These are phyloP conservation scores for Suillus hirtellus DNA, from an alignment of 768 basidiomycete genomes.

Conservation along the genomic window DNA sequence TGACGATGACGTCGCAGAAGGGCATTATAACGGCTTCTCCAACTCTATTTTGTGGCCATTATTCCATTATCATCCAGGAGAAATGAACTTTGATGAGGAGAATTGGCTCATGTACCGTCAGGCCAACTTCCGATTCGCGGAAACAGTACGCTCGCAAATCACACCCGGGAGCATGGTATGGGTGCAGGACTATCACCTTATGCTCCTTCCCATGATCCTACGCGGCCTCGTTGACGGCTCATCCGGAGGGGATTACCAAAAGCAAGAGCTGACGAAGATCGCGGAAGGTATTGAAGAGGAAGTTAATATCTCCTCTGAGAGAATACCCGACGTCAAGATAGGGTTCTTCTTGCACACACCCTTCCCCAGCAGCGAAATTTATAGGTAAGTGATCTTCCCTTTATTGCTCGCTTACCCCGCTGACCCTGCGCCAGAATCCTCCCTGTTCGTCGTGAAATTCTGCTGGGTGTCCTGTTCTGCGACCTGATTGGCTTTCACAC, in stretches of 20 bases:
- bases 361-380: constrained; percentile 97
- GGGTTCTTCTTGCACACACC: constrained; percentile 99
- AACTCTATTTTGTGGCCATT: constrained; percentile 99
- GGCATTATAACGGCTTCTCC: constrained; percentile 97
- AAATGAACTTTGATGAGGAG: constrained; percentile 99
- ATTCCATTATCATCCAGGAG: constrained; percentile 99
- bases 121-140: constrained; percentile 93
- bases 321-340: constrained; percentile 79
- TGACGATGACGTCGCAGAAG: constrained; percentile 97
- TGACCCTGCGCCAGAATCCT: constrained; percentile 63
- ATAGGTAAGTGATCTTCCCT: constrained; percentile 60
- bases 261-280: constrained; percentile 64
- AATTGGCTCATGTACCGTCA: constrained; percentile 98
- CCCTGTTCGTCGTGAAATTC: constrained; percentile 94
- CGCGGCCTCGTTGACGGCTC: constrained; percentile 83
- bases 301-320: constrained; percentile 35
- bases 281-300: constrained; percentile 68
- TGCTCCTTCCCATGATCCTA: constrained; percentile 97
- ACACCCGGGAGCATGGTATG: constrained; percentile 93
- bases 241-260: constrained; percentile 54
- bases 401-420: constrained; percentile 13
- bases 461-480: constrained; percentile 94
- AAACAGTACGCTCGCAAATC: constrained; percentile 78
- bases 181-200: constrained; percentile 98
- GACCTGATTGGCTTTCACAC: constrained; percentile 99